Evolutionary conservation across 169 alveolate species (phyloP).

Genomic region (Sarcocystis neurona): DNA sequence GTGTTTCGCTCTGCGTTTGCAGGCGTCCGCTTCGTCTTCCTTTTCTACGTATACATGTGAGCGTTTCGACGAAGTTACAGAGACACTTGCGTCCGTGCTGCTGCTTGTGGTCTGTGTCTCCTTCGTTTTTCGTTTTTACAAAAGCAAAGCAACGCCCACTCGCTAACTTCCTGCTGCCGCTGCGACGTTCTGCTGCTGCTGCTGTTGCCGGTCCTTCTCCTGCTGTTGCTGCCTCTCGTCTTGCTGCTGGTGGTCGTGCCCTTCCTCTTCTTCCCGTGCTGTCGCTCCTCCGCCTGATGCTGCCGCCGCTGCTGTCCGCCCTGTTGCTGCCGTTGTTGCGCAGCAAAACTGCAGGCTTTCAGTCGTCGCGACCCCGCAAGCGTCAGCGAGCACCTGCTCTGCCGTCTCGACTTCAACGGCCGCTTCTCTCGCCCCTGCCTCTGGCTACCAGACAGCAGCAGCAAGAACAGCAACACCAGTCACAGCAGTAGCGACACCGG

Average conservation of each 20-base stretch:
- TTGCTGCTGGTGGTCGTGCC: not conserved
- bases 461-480: not conserved
- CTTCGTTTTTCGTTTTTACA: no score
- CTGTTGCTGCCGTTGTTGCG: not conserved
- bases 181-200: not conserved
- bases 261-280: not conserved
- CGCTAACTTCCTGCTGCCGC: not conserved
- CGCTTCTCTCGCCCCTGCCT: not conserved
- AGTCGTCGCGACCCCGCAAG: not conserved
- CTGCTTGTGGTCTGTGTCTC: no score
- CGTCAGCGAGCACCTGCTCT: constrained; percentile 2
- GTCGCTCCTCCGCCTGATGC: not conserved
- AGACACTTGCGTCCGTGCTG: no score
- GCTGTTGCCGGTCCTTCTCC: not conserved
- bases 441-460: not conserved
- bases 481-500: not conserved
- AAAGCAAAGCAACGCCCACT: no score
- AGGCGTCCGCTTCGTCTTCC: no score
- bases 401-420: constrained; percentile 8
- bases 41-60: no score
- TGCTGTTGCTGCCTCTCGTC: not conserved
- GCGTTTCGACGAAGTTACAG: no score
- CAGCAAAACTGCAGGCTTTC: constrained; percentile 16
- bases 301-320: not conserved
- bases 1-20: no score